phyloP scores from a whole-genome alignment of 2,329 filamentous ascomycete genomes.

The Phyllosticta citrichinensis region DNA sequence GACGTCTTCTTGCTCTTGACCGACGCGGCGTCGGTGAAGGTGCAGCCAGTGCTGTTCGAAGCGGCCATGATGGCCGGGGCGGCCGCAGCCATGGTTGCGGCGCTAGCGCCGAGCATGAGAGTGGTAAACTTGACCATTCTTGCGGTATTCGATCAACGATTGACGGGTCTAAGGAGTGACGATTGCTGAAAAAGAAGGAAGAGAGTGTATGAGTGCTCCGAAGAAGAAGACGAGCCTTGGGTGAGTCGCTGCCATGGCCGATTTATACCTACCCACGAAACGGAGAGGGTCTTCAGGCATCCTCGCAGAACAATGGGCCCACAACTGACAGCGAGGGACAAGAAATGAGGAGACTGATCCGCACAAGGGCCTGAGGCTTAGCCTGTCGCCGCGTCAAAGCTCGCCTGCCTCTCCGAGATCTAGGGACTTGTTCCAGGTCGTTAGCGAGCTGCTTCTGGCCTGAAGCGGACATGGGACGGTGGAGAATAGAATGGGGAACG shows the following conservation, averaged over 20 bases:
- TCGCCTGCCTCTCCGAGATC: not conserved
- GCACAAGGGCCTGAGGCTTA: not conserved
- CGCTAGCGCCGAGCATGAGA: conserved; percentile 10
- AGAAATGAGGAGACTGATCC: conserved; percentile 1
- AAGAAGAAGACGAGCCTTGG: not conserved
- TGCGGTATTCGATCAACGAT: conserved; percentile 7
- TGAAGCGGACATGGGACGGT: not conserved
- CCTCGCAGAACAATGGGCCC: not conserved
- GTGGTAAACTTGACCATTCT: conserved; percentile 9
- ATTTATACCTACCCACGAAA: not conserved
- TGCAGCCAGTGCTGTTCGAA: conserved; percentile 3
- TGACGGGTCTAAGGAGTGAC: conserved; percentile 5
- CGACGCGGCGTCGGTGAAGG: conserved; percentile 13
- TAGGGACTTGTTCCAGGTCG: not conserved
- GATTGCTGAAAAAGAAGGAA: not conserved
- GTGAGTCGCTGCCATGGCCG: not conserved
- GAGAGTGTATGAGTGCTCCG: conserved; percentile 2
- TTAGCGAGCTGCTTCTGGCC: not conserved
- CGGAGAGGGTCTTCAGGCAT: not conserved
- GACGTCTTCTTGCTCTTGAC: conserved; percentile 9
- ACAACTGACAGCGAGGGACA: not conserved
- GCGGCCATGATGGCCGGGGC: conserved; percentile 1
- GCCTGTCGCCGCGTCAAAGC: not conserved
- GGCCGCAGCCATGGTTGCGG: conserved; percentile 7
- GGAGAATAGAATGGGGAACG: not conserved